Evolutionary conservation across 2,329 filamentous ascomycete genomes (phyloP).

Genomic region (Aspergillus sp.): DNA sequence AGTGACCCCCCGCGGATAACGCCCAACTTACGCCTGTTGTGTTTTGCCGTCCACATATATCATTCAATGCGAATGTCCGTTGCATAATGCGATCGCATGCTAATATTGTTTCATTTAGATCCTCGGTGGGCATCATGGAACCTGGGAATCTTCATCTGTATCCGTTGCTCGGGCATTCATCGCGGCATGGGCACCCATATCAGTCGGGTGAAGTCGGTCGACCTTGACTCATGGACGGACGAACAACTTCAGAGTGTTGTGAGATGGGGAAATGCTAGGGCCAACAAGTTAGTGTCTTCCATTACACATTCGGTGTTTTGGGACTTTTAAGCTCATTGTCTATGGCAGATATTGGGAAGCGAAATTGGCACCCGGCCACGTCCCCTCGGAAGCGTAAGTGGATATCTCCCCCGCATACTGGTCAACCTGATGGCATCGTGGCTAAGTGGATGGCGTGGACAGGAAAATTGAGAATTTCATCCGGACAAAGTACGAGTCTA

Average conservation of each 20-base stretch:
- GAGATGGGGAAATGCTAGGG: slow-evolving; percentile 92
- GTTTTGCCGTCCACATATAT: background rate
- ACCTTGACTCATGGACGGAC: slow-evolving; percentile 97
- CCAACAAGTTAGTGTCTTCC: slow-evolving; percentile 71
- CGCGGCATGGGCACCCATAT: slow-evolving; percentile 99
- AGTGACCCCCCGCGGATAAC: slow-evolving; percentile 36
- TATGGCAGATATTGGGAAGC: slow-evolving; percentile 77
- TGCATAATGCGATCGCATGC: background rate
- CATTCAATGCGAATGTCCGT: background rate
- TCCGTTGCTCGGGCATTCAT: slow-evolving; percentile 97
- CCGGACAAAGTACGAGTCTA: slow-evolving; percentile 96
- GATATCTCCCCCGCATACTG: background rate
- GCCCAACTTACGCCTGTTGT: background rate
- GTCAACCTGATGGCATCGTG: background rate
- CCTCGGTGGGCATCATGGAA: slow-evolving; percentile 99
- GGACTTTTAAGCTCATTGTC: slow-evolving; percentile 13
- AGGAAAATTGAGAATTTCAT: slow-evolving; percentile 99
- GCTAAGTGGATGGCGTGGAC: slow-evolving; percentile 15
- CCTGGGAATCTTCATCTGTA: slow-evolving; percentile 94
- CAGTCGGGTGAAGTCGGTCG: slow-evolving; percentile 95
- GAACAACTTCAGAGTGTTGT: slow-evolving; percentile 93
- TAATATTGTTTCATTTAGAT: slow-evolving; percentile 56
- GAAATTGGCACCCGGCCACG: slow-evolving; percentile 86
- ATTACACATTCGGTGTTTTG: slow-evolving; percentile 5
- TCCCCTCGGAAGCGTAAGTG: slow-evolving; percentile 78